Conservation (phyloP, 305 asterid species). For the Coffea humblotiana region DNA sequence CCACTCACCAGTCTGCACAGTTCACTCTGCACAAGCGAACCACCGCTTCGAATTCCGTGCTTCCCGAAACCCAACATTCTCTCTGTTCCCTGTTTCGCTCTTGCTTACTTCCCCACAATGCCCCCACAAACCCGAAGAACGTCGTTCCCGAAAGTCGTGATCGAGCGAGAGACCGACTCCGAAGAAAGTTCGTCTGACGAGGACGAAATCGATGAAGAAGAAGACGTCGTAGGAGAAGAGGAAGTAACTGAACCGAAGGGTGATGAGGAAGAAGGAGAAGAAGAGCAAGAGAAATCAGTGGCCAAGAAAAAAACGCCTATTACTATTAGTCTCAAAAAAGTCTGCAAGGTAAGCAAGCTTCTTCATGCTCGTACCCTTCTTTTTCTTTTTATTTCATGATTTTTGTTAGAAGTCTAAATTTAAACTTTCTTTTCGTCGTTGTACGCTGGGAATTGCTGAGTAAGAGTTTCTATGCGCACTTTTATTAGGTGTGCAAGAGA, state of each 20-base stretch:
- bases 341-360: constrained; percentile 29
- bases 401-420: too few relatives aligned
- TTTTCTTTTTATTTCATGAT: too few relatives aligned
- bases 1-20: too few relatives aligned
- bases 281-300: constrained; percentile 21
- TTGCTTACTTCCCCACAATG: constrained; percentile 21
- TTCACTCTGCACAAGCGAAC: background rate
- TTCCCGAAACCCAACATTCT: too few relatives aligned
- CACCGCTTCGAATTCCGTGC: background rate
- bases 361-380: too few relatives aligned
- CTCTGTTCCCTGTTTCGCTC: background rate
- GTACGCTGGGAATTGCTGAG: too few relatives aligned
- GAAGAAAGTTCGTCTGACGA: constrained; percentile 41
- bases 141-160: constrained; percentile 37
- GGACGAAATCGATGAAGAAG: constrained; percentile 5
- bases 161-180: constrained; percentile 38
- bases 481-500: constrained; percentile 78
- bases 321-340: constrained; percentile 43
- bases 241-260: constrained; percentile 4
- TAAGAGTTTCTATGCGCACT: too few relatives aligned
- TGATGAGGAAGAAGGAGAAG: constrained; percentile 19
- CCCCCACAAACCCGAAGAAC: constrained; percentile 30
- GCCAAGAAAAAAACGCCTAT: constrained; percentile 30
- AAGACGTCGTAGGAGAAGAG: constrained; percentile 18
- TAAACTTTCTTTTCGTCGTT: too few relatives aligned